These are phyloP conservation scores for Cyclotella cryptica DNA, from an alignment of 108 stramenopile species.

Conservation along the genomic window DNA sequence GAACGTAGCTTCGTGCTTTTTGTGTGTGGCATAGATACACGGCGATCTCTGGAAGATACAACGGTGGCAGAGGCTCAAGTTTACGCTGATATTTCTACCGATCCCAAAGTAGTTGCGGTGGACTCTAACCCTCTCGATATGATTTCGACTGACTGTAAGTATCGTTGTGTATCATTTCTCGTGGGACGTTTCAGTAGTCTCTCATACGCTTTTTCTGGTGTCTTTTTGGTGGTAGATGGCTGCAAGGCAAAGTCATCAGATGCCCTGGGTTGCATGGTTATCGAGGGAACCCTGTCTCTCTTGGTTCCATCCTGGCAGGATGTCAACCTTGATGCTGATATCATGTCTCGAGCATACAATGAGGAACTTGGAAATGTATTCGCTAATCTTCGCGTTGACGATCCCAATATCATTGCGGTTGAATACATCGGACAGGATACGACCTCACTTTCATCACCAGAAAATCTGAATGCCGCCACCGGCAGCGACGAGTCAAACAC, in stretches of 20 bases:
- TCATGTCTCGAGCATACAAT: background rate
- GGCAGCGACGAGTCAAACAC: background rate
- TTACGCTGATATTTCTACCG: background rate
- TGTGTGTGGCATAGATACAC: slow-evolving; percentile 9
- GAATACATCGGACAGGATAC: slow-evolving; percentile 5
- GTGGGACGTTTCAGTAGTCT: background rate
- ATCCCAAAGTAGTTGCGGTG: slow-evolving; percentile 19
- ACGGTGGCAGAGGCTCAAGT: background rate
- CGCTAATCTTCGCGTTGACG: background rate
- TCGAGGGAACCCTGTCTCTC: slow-evolving; percentile 18
- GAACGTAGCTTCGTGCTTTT: slow-evolving; percentile 14
- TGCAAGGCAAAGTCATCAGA: slow-evolving; percentile 8
- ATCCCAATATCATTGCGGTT: slow-evolving; percentile 11
- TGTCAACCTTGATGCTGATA: background rate
- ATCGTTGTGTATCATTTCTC: background rate
- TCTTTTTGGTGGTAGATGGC: slow-evolving; percentile 4
- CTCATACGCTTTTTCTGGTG: background rate
- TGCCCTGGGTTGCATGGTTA: slow-evolving; percentile 6
- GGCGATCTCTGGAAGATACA: slow-evolving; percentile 7
- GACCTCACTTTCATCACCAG: slow-evolving; percentile 9
- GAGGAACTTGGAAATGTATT: slow-evolving; percentile 6
- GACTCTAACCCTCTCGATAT: slow-evolving; percentile 26
- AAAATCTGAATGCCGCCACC: background rate
- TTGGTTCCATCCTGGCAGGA: background rate
- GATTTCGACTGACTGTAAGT: slow-evolving; percentile 24